Evolutionary conservation across 75 land plant species (phyloP).

Genomic region (Picea sitchensis): DNA sequence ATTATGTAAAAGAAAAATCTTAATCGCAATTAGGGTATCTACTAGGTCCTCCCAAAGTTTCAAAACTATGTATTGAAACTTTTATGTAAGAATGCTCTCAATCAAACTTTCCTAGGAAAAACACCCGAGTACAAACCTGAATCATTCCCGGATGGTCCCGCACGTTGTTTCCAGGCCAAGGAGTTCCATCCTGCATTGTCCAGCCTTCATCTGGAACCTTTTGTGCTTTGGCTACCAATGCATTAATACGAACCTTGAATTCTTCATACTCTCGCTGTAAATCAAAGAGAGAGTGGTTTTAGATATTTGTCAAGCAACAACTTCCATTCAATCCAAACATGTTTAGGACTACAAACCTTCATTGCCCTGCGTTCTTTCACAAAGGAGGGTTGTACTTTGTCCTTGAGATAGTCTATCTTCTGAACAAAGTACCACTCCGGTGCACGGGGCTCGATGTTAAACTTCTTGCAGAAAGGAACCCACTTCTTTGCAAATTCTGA

Average conservation of each 20-base stretch:
- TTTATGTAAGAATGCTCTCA: not conserved
- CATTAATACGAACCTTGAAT: conserved; percentile 76
- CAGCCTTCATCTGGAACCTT: conserved; percentile 81
- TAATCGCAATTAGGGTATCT: not conserved
- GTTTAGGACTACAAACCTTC: conserved; percentile 38
- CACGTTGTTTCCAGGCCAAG: conserved; percentile 73
- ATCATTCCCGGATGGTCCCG: conserved; percentile 85
- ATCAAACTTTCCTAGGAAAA: not conserved
- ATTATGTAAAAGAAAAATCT: not conserved
- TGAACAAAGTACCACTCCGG: conserved; percentile 71
- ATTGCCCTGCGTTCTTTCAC: conserved; percentile 67
- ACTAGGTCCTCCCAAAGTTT: not conserved
- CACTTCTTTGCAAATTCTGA: conserved; percentile 77
- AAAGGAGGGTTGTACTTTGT: conserved; percentile 64
- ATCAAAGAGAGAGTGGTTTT: not conserved
- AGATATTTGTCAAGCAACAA: not conserved
- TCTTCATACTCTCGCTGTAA: conserved; percentile 82
- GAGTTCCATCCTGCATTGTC: conserved; percentile 83
- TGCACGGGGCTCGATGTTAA: conserved; percentile 72
- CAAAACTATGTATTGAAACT: not conserved
- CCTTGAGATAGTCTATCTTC: conserved; percentile 73
- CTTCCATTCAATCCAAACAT: conserved; percentile 7
- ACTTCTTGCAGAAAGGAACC: conserved; percentile 79
- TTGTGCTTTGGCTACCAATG: conserved; percentile 63
- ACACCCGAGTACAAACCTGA: conserved; percentile 36